These are phyloP conservation scores for Pestalotiopsis sp. DNA, from an alignment of 2,329 filamentous ascomycete genomes.

Conservation along the genomic window DNA sequence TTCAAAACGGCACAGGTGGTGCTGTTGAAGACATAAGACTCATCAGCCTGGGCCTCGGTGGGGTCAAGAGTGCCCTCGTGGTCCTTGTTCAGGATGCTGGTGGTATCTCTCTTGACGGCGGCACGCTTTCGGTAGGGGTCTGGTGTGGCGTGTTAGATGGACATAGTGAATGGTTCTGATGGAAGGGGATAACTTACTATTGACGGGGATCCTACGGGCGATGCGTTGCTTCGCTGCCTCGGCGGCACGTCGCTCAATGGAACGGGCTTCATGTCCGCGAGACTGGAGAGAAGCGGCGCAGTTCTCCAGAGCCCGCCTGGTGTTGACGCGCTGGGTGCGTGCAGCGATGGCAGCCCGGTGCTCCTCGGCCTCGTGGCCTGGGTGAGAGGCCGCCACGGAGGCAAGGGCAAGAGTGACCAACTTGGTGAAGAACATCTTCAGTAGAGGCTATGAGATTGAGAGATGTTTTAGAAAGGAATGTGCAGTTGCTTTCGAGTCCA, in stretches of 20 bases:
- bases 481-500: neutral
- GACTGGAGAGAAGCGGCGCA: constrained; percentile 1
- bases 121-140: neutral
- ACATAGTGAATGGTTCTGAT: neutral
- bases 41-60: neutral
- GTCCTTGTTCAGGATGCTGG: neutral
- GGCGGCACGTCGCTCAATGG: neutral
- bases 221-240: neutral
- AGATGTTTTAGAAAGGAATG: neutral
- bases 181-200: neutral
- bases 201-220: constrained; percentile 4
- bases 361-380: constrained; percentile 6
- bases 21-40: constrained; percentile 6
- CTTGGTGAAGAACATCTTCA: constrained; percentile 5
- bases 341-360: neutral
- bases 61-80: constrained; percentile 2
- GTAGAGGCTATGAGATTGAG: neutral
- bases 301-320: neutral
- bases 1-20: constrained; percentile 36
- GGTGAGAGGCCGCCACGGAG: neutral
- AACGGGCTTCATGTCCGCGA: neutral
- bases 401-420: neutral
- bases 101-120: neutral
- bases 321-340: neutral
- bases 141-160: neutral